Evolutionary conservation across 2,329 filamentous ascomycete genomes (phyloP).

Genomic region (Seiridium unicorne): DNA sequence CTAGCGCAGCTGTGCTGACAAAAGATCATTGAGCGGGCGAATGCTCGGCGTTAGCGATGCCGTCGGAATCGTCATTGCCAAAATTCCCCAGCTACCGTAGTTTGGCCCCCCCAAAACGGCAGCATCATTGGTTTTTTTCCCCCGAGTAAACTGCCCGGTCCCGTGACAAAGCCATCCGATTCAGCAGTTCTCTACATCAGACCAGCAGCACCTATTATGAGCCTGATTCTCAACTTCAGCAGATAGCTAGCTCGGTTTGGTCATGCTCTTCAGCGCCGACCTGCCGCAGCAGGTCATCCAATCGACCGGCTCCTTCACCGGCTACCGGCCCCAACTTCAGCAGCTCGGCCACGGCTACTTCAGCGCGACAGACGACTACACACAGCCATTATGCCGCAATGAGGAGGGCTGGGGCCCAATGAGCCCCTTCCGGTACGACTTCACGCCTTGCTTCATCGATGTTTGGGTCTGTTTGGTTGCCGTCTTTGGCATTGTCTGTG

Average conservation of each 20-base stretch:
- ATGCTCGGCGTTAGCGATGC: neutral
- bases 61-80: slow-evolving; percentile 1
- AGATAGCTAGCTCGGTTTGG: slow-evolving; percentile 18
- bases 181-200: slow-evolving; percentile 21
- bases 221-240: slow-evolving; percentile 17
- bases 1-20: no score
- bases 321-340: slow-evolving; percentile 46
- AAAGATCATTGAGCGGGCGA: no score
- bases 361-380: slow-evolving; percentile 42
- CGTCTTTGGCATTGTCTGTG: slow-evolving; percentile 74
- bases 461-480: slow-evolving; percentile 80
- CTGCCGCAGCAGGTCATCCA: slow-evolving; percentile 40
- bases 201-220: slow-evolving; percentile 22
- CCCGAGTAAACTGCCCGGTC: slow-evolving; percentile 10
- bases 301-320: slow-evolving; percentile 61
- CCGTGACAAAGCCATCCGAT: slow-evolving; percentile 22
- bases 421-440: slow-evolving; percentile 84
- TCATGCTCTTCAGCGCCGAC: slow-evolving; percentile 35
- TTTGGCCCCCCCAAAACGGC: neutral
- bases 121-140: neutral
- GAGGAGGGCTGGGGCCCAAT: slow-evolving; percentile 93
- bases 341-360: slow-evolving; percentile 61
- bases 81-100: neutral
- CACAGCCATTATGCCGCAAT: slow-evolving; percentile 82
- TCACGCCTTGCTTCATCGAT: slow-evolving; percentile 97